These are phyloP conservation scores for Letharia columbiana DNA, from an alignment of 495 filamentous ascomycete species.

Conservation along the genomic window DNA sequence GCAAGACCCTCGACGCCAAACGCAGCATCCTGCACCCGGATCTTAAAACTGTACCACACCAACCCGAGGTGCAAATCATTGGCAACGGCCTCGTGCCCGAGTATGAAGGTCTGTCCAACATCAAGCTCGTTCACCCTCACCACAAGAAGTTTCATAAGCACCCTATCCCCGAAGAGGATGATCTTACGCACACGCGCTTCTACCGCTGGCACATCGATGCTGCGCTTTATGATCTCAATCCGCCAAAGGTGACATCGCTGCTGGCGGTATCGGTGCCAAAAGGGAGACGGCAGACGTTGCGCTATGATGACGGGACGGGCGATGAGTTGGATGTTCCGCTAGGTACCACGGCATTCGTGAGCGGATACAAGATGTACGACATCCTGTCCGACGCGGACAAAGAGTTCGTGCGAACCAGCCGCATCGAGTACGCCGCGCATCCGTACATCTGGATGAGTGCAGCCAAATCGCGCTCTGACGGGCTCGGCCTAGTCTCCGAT, in stretches of 20 bases:
- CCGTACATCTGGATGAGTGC: constrained; percentile 71
- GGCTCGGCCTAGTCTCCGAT: constrained; percentile 57
- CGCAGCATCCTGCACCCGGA: constrained; percentile 66
- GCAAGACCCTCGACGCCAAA: constrained; percentile 58
- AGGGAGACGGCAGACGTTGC: constrained; percentile 53
- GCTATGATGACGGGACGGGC: constrained; percentile 63
- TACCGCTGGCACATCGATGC: constrained; percentile 77
- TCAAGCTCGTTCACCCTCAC: constrained; percentile 62
- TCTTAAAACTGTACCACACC: constrained; percentile 67
- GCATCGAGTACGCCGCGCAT: constrained; percentile 66
- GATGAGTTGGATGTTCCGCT: constrained; percentile 60
- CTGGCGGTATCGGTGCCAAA: constrained; percentile 58
- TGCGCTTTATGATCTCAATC: constrained; percentile 61
- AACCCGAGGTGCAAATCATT: constrained; percentile 71
- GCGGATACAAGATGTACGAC: constrained; percentile 57
- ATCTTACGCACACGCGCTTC: constrained; percentile 60
- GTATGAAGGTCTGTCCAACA: constrained; percentile 59
- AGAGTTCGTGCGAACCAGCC: constrained; percentile 52
- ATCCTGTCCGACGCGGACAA: constrained; percentile 54
- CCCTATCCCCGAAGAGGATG: constrained; percentile 51
- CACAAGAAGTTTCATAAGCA: constrained; percentile 65
- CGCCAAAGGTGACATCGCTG: constrained; percentile 59
- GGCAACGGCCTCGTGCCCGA: constrained; percentile 57
- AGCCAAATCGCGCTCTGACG: constrained; percentile 54
- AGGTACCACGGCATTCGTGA: constrained; percentile 68